Base-by-base conservation (phyloP, 345 rosid genomes). In the Kandelia obovata region DNA sequence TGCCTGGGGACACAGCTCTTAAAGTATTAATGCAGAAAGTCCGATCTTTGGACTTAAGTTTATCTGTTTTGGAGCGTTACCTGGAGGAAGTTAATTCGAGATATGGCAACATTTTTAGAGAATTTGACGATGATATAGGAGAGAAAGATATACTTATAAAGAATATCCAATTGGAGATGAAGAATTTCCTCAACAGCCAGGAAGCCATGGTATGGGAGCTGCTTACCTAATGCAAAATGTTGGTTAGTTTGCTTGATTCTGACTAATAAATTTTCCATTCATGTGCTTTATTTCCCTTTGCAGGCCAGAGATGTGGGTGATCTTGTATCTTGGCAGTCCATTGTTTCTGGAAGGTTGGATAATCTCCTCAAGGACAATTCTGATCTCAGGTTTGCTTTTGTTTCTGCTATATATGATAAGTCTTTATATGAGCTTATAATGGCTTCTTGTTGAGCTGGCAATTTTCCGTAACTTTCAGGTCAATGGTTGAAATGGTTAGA, bases 11-110 rank as follows among this genome's bases (percentile, higher is more conserved):
- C 72, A 83, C 90, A 46, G 98, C 89, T 74, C 87, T 92, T 28
- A 92, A 92, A 82, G 82, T 92, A 79, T 77, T 96, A 67, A 89
- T 90, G 98, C 96, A 96, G 79, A 96, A 96, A 87, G 90, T 90
- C 52, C 86, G 83, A 69, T 90, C 96, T 2, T 59, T 96, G 63
- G 99, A 96, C 82, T 60, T 89, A 53, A 92, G 83, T 79, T 77
- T 96, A 57, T 89, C 96, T 25, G 90, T 90, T 26, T 72, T 96
- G 71, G 99, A 92, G 81, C 85, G 89, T 31, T 92, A 96, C 78
- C 70, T 96, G 47, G 99, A 92, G 77, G 96, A 90, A 66, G 64
- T 96, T 72, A 92, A 83, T 82, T 76, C 84, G 37, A 90, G 84
- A 73, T 92, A 92, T 1, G 82, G 89, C 2, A 81, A 66, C 67